Conservation (phyloP, 495 filamentous ascomycete species). For the Lineolata rhizophorae region DNA sequence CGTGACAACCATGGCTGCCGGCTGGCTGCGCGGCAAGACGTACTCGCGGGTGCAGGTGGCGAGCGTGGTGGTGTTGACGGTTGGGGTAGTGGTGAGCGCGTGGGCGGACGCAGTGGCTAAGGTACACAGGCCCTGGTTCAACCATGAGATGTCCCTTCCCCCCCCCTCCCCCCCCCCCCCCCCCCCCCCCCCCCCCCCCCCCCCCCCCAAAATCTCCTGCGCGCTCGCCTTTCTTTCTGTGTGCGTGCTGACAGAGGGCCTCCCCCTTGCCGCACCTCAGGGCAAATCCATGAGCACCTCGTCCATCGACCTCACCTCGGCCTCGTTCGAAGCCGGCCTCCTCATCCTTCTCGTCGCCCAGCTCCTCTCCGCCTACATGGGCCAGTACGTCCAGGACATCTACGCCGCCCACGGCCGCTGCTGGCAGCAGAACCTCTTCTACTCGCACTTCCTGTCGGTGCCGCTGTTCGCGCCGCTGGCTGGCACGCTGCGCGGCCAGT, state of each 20-base stretch:
- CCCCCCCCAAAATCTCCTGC: no score
- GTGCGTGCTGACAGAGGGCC: neutral
- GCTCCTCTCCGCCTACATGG: constrained; percentile 79
- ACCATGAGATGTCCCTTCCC: no score
- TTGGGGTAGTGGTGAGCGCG: constrained; percentile 69
- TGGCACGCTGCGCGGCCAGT: constrained; percentile 25
- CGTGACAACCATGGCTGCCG: constrained; percentile 78
- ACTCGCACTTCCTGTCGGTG: constrained; percentile 61
- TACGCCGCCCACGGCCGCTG: constrained; percentile 69
- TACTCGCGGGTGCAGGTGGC: constrained; percentile 63
- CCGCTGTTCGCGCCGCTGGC: constrained; percentile 36
- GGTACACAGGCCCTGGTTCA: constrained; percentile 22
- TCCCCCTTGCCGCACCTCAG: constrained; percentile 6
- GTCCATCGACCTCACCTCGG: constrained; percentile 8
- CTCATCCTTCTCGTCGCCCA: constrained; percentile 72
- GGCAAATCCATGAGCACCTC: constrained; percentile 15
- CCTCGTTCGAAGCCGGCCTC: constrained; percentile 52
- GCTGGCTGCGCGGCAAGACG: constrained; percentile 60
- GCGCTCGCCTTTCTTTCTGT: no score
- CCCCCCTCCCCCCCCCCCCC: no score
- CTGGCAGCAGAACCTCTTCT: constrained; percentile 95
- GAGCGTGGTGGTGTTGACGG: constrained; percentile 58
- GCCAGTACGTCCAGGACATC: constrained; percentile 76
- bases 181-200: no score
- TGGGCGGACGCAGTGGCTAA: constrained; percentile 73